Evolutionary conservation across 208 protist species (phyloP), one percentile per base, ranked within the genome.

Genomic region (Leishmania tarentolae): DNA sequence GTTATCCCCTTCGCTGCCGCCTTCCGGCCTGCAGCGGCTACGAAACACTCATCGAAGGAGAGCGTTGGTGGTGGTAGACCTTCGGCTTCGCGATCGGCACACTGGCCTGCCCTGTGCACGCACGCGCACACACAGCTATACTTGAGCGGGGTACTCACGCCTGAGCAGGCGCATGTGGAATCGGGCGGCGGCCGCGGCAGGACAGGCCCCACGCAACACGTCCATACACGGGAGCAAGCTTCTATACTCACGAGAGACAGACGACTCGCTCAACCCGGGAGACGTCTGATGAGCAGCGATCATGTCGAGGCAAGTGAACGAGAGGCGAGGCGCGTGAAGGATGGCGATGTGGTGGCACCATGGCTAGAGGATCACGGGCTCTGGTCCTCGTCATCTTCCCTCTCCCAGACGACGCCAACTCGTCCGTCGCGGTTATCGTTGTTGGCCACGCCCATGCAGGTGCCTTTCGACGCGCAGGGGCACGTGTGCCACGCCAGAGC

Each of bases 291-390:
- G 68, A 72, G 40, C 68, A 35, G 42, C 42, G 68, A 42, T 9
- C 68, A 47, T 52, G 68, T 24, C 42, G 68, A 72, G 9, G 44
- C 68, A 28, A 24, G 3, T 52, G 7, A 72, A 4, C 68, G 71
- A 75, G 71, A 63, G 13, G 75, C 6, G 57, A n/a, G n/a, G 50
- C 28, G 44, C 19, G 28, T 15, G 24, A 24, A 52, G n/a, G 7
- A 37, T n/a, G 42, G 42, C 24, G 40, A 31, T 9, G 59, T 21
- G 8, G 73, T 53, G 8, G 61, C 46, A 8, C 82, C 77, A 31
- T 76, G 72, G 74, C 74, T 79, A 52, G 44, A 40, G 40, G 52
- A 75, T 56, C 63, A 75, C 53, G 61, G 63, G 31, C 66, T 79
- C 15, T 79, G 74, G 74, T 83, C 80, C 35, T 70, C 65, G 24